These are phyloP conservation scores for Ophiostoma piceae DNA, from an alignment of 2,329 filamentous ascomycete species.

Conservation along the genomic window DNA sequence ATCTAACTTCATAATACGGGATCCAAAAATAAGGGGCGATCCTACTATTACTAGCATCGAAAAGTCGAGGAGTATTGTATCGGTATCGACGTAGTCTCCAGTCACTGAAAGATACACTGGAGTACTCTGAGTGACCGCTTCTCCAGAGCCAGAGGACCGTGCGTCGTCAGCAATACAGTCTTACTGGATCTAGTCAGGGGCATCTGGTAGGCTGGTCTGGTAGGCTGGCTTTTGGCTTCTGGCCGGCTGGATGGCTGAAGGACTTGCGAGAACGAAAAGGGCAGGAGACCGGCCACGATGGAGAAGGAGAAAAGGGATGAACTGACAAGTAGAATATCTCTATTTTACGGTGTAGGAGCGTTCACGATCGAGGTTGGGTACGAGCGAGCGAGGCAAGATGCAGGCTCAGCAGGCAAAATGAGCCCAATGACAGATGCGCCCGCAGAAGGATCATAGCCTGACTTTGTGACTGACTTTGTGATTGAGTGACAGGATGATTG, in stretches of 20 bases:
- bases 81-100: neutral
- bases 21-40: conserved; percentile 15
- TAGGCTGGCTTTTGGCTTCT: neutral
- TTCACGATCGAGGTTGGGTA: neutral
- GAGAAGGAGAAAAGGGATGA: neutral
- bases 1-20: conserved; percentile 3
- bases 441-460: neutral
- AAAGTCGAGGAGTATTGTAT: neutral
- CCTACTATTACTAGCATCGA: neutral
- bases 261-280: neutral
- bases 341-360: neutral
- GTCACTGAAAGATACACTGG: too few species aligned
- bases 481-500: neutral
- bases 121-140: neutral
- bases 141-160: conserved; percentile 15
- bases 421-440: neutral
- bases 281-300: conserved; percentile 11
- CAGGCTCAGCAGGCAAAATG: neutral
- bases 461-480: neutral
- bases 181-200: conserved; percentile 17
- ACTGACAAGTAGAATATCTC: neutral
- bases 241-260: neutral
- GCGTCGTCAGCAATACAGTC: conserved; percentile 20
- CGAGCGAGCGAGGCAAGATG: neutral
- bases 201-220: neutral